These are phyloP conservation scores for Phytopythium mirpurense DNA, from an alignment of 352 stramenopile genomes.

Conservation along the genomic window DNA sequence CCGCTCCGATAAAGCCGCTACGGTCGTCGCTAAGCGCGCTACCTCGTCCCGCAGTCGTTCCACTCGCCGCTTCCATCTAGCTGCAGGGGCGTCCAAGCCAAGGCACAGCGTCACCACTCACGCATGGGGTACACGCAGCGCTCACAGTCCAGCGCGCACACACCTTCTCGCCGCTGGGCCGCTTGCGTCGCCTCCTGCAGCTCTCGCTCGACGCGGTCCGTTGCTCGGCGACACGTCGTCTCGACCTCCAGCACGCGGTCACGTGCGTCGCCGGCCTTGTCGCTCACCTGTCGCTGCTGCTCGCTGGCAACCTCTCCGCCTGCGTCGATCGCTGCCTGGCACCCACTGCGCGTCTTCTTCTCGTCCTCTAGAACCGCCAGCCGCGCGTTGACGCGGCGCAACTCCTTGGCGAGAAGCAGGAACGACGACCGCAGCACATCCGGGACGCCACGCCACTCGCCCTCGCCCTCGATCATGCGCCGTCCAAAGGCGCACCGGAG, in stretches of 20 bases:
- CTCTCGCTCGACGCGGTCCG: neutral
- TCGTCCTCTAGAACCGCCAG: neutral
- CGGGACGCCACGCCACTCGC: conserved; percentile 39
- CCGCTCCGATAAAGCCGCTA: neutral
- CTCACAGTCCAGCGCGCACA: too few relatives aligned
- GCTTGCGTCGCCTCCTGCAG: neutral
- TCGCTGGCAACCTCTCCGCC: neutral
- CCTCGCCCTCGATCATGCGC: conserved; percentile 23
- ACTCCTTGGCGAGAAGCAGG: conserved; percentile 37
- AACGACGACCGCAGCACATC: conserved; percentile 54
- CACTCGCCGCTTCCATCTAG: neutral
- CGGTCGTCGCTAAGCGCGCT: neutral
- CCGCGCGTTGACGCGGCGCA: conserved; percentile 19
- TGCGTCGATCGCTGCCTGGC: too few relatives aligned
- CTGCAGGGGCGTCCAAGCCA: neutral
- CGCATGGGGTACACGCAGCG: too few relatives aligned
- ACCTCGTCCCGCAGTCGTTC: neutral
- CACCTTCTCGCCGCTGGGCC: neutral
- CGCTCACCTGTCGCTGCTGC: neutral
- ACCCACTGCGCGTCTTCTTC: neutral
- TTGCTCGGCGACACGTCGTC: neutral
- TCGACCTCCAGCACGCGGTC: neutral
- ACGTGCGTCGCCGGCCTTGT: neutral
- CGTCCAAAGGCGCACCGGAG: conserved; percentile 33
- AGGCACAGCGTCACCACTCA: neutral